Evolutionary conservation across 2,329 filamentous ascomycete species (phyloP), one percentile per base, ranked within the genome.

Genomic region (Epichloe baconii): DNA sequence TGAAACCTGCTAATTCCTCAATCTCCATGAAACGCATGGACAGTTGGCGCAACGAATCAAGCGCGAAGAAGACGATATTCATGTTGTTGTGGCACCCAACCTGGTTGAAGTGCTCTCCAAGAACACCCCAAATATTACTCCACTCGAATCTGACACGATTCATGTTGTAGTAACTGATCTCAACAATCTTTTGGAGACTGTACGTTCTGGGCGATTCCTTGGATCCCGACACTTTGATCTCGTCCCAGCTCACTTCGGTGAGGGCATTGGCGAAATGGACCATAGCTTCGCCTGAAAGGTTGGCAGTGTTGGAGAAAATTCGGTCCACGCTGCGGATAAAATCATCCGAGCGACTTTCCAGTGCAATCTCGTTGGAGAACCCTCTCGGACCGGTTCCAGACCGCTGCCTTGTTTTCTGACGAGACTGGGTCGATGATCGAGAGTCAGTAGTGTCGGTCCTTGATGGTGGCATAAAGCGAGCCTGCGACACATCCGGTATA

Each of bases 161-260:
- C 93, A 98, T 98, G 72, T 98, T 98, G 79, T 98, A 98, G 68
- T 95, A 96, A 66, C 88, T 95, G 67, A 98, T 97, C 68, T 98
- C 93, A 15, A 98, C 94, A 56, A 98, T 80, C 68, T 98, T 98
- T 64, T 98, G 93, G 55, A 98, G 72, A 70, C 90, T 96, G 75
- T 96, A 98, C 8, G 91, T 98, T 50, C 94, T 82, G 11, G 93
- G 93, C 21, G 88, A 94, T 54, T 98, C 93, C 62, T 91, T 96
- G 52, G 91, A 88, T 0, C 93, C 93, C 0, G 93, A 97, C 3
- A 93, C 95, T 64, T 94, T 91, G 62, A 98, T 98, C 67, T 98
- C 93, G 62, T 97, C 91, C 93, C 93, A 97, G 67, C 91, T 97
- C 57, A 98, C 91, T 64, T 96, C 89, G 7, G 88, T 95, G 53